Evolutionary conservation across 1,284 basidiomycete genomes (phyloP).

Genomic region (Xanthoconium separans): DNA sequence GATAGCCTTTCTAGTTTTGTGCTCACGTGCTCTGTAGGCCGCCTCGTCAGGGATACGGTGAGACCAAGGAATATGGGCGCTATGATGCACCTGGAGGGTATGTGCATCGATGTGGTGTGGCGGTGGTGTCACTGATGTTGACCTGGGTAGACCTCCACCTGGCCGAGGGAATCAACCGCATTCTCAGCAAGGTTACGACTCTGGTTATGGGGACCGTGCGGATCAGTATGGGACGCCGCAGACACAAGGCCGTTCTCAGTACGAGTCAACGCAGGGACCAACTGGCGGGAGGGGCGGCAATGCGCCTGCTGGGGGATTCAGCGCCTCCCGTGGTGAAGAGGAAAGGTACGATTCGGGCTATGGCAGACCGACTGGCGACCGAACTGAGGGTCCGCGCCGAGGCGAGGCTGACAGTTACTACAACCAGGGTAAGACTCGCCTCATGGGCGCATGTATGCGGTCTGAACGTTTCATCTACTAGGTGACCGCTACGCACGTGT

Average conservation of each 20-base stretch:
- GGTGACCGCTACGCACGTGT: constrained; percentile 24
- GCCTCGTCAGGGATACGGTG: constrained; percentile 4
- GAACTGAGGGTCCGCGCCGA: constrained; percentile 4
- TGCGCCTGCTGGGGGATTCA: constrained; percentile 25
- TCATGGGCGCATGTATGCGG: not conserved
- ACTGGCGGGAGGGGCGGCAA: constrained; percentile 11
- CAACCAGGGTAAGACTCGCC: constrained; percentile 8
- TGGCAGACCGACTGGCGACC: constrained; percentile 2
- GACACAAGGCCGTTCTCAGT: constrained; percentile 11
- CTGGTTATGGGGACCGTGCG: constrained; percentile 15
- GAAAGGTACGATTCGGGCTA: constrained; percentile 11
- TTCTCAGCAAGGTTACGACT: constrained; percentile 3
- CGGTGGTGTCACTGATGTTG: not conserved
- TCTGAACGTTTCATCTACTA: constrained; percentile 14
- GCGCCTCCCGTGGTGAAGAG: constrained; percentile 8
- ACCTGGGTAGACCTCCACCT: constrained; percentile 13
- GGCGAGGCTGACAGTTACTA: constrained; percentile 29
- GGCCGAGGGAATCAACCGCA: constrained; percentile 12
- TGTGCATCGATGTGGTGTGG: not conserved
- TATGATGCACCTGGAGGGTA: constrained; percentile 24
- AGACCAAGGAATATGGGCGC: constrained; percentile 10
- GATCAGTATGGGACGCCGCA: constrained; percentile 12
- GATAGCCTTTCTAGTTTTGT: not conserved
- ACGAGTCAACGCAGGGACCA: constrained; percentile 7
- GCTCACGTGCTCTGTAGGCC: not conserved